phyloP scores from a whole-genome alignment of 257 asterid species.

The Solanum pennellii region DNA sequence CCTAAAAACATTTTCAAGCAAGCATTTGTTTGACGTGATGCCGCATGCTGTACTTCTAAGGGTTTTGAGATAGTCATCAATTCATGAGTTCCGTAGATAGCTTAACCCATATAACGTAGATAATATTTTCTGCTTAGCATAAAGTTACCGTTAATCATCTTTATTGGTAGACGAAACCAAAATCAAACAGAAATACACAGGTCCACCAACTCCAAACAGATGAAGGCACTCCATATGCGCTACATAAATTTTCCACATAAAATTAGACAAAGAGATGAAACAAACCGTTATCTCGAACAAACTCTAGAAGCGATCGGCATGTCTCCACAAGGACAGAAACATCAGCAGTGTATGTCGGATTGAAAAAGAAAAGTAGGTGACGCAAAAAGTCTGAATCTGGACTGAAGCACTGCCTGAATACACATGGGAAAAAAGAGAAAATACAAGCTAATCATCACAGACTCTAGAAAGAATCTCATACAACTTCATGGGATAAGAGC shows the following conservation, averaged over 20 bases:
- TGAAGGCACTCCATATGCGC: not conserved
- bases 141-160: not conserved
- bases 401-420: conserved; percentile 76
- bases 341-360: conserved; percentile 63
- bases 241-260: not conserved
- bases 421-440: conserved; percentile 1
- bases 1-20: not conserved
- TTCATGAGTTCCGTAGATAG: not conserved
- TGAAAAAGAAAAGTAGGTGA: conserved; percentile 80
- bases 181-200: not conserved
- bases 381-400: conserved; percentile 69
- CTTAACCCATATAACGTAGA: not conserved
- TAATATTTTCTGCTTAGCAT: not conserved
- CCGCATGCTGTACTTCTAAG: not conserved
- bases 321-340: conserved; percentile 72
- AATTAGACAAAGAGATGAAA: conserved; percentile 8
- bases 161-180: not conserved
- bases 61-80: not conserved
- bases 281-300: conserved; percentile 57
- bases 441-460: not conserved
- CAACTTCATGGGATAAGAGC: not conserved
- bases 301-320: conserved; percentile 59
- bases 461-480: not conserved
- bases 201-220: not conserved
- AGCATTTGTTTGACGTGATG: not conserved